These are phyloP conservation scores for Trichoderma endophyticum DNA, from an alignment of 2,329 filamentous ascomycete genomes.

Conservation along the genomic window DNA sequence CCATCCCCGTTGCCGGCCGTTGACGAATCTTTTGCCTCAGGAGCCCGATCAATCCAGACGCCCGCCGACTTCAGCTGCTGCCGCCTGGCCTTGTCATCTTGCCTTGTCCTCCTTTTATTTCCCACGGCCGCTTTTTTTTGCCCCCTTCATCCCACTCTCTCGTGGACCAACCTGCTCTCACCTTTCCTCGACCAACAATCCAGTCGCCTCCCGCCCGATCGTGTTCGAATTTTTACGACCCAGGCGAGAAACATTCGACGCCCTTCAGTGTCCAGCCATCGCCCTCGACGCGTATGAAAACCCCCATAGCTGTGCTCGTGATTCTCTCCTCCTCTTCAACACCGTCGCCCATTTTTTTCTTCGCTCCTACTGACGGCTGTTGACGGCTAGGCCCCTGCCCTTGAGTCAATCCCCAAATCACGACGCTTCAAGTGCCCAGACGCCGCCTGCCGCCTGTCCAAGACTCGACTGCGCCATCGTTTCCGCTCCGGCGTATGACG, in stretches of 20 bases:
- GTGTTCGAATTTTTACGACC: slow-evolving; percentile 31
- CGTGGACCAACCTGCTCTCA: slow-evolving; percentile 1
- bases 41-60: slow-evolving; percentile 15
- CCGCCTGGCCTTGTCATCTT: slow-evolving; percentile 15
- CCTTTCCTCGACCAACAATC: slow-evolving; percentile 19
- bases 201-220: slow-evolving; percentile 26
- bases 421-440: slow-evolving; percentile 1
- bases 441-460: slow-evolving; percentile 4
- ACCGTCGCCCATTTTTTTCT: neutral
- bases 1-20: slow-evolving; percentile 33
- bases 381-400: slow-evolving; percentile 2
- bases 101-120: slow-evolving; percentile 18
- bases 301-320: slow-evolving; percentile 20
- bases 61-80: neutral
- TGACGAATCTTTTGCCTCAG: slow-evolving; percentile 26
- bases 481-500: slow-evolving; percentile 19
- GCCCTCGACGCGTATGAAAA: slow-evolving; percentile 23
- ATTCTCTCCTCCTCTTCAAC: slow-evolving; percentile 1
- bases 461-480: neutral
- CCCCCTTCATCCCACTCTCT: slow-evolving; percentile 11
- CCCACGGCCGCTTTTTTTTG: slow-evolving; percentile 18
- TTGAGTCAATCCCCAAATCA: slow-evolving; percentile 3
- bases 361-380: slow-evolving; percentile 8
- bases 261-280: slow-evolving; percentile 26
- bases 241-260: slow-evolving; percentile 31